Evolutionary conservation across 177 flowering plant species (phyloP), one percentile per base, ranked within the genome.

Genomic region (Vitis hybrid): DNA sequence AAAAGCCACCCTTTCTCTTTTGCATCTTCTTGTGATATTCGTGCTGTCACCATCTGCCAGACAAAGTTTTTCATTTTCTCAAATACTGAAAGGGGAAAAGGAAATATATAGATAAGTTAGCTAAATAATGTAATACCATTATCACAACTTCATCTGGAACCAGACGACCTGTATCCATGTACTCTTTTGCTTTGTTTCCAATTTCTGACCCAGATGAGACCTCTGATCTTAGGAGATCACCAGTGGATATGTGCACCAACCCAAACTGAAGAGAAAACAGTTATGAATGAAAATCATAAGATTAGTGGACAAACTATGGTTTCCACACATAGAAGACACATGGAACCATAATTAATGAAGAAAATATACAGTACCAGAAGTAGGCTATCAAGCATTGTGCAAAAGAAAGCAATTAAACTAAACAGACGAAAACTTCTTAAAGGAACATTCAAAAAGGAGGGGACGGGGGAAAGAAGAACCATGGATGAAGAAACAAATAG

Each of bases 131-230:
- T 22, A 29, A 48, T 93, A 94, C 99, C 60, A 88, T 83, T 64
- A 92, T 91, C 71, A 95, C 97, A 65, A 93, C 79, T 58, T 95
- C 97, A 83, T 95, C 99, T 14, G 99, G 99, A 75, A 95, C 99
- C 49, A 95, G 79, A 57, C 78, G 81, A 8, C 99, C 99, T 55
- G 85, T 72, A 62, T 88, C 84, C 97, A 95, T 91, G 76, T 77
- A 93, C 74, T 87, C 96, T 77, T 91, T 93, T 39, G 97, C 98
- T 76, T 85, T 87, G 29, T 81, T 86, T 68, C 99, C 99, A 73
- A 87, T 93, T 53, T 90, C 97, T 51, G 98, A 82, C 74, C 90
- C 95, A 48, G 96, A 75, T 67, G 94, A 82, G 15, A 93, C 89
- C 84, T 95, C 97, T 72, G 94, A 90, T 77, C 99, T 81, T 31